A percentile compares a stretch with the other conserved stretches of the same genome.
Conservation (phyloP, 1,284 basidiomycete genomes). For the Pseudozyma tsukubaensis region DNA sequence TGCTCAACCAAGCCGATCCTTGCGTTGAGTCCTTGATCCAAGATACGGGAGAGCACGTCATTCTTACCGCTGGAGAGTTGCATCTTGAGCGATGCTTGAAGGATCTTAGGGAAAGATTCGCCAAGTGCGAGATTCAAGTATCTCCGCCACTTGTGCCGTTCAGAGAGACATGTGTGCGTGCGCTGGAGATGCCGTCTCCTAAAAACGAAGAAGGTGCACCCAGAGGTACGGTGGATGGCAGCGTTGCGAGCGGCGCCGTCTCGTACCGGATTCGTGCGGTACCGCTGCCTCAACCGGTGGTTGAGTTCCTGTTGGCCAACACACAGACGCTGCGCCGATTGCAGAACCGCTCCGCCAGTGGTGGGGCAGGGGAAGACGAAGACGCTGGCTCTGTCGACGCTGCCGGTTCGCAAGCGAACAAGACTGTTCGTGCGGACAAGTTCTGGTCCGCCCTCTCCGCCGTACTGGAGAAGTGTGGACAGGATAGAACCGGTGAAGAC, state of each 20-base stretch:
- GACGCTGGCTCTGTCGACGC: conserved; percentile 29
- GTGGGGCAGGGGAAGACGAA: conserved; percentile 23
- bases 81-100: conserved; percentile 97
- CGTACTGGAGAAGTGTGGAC: conserved; percentile 71
- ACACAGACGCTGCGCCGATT: conserved; percentile 70
- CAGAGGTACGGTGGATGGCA: conserved; percentile 82
- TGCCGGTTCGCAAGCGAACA: conserved; percentile 37
- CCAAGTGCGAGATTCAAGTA: conserved; percentile 88
- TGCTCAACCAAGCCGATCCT: conserved; percentile 94
- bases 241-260: conserved; percentile 78
- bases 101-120: conserved; percentile 93
- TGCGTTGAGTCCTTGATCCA: conserved; percentile 98
- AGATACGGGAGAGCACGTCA: conserved; percentile 96
- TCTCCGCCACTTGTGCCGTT: conserved; percentile 98
- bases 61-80: conserved; percentile 93
- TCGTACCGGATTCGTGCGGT: conserved; percentile 85
- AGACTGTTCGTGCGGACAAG: conserved; percentile 71
- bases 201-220: conserved; percentile 77
- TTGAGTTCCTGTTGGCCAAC: conserved; percentile 83
- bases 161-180: conserved; percentile 85
- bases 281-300: conserved; percentile 79
- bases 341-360: conserved; percentile 54
- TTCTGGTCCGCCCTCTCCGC: conserved; percentile 83
- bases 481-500: conserved; percentile 78
- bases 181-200: conserved; percentile 83